Base-by-base conservation (phyloP, 768 basidiomycete species). In the Phylloporus sp. region DNA sequence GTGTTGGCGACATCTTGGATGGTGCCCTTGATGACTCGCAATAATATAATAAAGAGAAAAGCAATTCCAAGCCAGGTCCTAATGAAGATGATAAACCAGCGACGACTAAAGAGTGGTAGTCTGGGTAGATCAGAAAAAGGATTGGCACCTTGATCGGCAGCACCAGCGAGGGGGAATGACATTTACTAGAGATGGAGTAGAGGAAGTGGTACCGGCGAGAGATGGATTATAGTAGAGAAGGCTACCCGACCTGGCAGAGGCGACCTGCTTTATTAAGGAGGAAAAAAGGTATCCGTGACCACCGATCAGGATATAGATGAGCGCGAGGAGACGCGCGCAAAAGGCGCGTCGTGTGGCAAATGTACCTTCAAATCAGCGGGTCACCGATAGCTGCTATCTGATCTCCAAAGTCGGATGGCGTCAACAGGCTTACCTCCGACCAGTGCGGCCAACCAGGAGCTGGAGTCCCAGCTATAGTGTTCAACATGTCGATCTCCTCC, bases 1-100 rank as follows among this genome's bases (percentile, higher is more conserved):
- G 71, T 69, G 46, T 84, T 78, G 14, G 86, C 74, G 32, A 86
- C 76, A 33, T 80, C 71, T 52, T 84, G 82, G 17, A 77, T 73
- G 52, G 86, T 82, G 36, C 83, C 83, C 40, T 66, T 74, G 46
- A 86, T 70, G 45, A 86, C 80, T 6, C 84, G 84, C 61, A 78
- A 86, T 20, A 87, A 63, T 10, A 86, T 38, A 50, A 86, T 76
- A 64, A 86, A 87, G 17, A 86, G 63, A 29, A 86, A 59, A 14
- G 73, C 80, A 43, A 87, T 83, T 28, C 69, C 77, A 14, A 86
- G 56, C 6, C 76, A 72, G 15, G 73, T 63, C 4, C 71, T 56
- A 23, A 84, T 70, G 50, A 79, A 58, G 49, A 84, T 74, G 48
- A 85, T 80, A 69, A 86, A 84, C 72, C 74, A 77, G 33, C 76